A percentile compares a stretch with the other conserved stretches of the same genome.
Evolutionary conservation across 2,329 filamentous ascomycete species (phyloP).

Genomic region (Ceratocystiopsis sp.): DNA sequence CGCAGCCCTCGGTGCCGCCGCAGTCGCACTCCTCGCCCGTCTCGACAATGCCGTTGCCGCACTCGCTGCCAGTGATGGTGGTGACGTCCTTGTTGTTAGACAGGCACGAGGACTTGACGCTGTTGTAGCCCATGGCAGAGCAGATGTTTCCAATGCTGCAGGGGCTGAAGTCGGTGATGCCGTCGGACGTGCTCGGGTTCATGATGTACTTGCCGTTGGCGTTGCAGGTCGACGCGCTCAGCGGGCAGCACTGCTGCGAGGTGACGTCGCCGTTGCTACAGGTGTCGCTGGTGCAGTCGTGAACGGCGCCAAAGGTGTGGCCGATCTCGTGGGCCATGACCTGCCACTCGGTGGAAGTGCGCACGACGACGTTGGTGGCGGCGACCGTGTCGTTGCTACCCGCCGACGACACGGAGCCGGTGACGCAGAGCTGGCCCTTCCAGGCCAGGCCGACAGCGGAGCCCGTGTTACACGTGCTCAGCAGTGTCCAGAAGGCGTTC

Average conservation of each 20-base stretch:
- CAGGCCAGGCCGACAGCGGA: constrained; percentile 83
- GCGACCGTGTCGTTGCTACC: constrained; percentile 54
- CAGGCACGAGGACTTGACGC: constrained; percentile 60
- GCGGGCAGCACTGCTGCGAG: constrained; percentile 57
- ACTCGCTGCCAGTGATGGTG: constrained; percentile 68
- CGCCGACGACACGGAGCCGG: constrained; percentile 36
- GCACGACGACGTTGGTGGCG: constrained; percentile 77
- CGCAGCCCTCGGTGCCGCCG: constrained; percentile 58
- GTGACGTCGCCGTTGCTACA: constrained; percentile 43
- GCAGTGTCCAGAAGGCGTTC: constrained; percentile 86
- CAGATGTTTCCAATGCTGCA: constrained; percentile 93
- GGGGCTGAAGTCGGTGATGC: constrained; percentile 65
- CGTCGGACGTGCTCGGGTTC: constrained; percentile 70
- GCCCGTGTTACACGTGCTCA: constrained; percentile 67
- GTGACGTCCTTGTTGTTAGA: constrained; percentile 71
- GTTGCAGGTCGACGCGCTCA: constrained; percentile 50
- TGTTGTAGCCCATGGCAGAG: constrained; percentile 60
- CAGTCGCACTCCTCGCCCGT: constrained; percentile 91
- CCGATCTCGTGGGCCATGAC: constrained; percentile 89
- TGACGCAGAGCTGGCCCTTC: constrained; percentile 71
- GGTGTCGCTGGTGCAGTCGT: constrained; percentile 62
- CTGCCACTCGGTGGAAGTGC: constrained; percentile 77
- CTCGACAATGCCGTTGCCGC: constrained; percentile 95
- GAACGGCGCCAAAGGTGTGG: constrained; percentile 89
- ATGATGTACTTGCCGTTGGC: constrained; percentile 75